Conservation (phyloP, 306 rosid species). For the Acacia melanoxylon region DNA sequence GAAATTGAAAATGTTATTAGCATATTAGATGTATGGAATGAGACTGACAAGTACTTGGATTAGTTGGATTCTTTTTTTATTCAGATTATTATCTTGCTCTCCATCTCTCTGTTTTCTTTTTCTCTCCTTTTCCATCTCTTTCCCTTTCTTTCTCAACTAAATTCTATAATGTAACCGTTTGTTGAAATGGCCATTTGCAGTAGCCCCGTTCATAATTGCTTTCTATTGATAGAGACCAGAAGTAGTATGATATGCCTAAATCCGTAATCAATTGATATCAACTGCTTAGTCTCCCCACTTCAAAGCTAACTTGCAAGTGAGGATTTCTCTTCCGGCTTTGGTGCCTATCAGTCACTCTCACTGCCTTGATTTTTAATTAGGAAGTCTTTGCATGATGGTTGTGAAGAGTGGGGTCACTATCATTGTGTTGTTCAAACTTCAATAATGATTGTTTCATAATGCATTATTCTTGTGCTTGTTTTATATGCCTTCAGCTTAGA, state of each 20-base stretch:
- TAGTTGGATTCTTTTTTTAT: not conserved
- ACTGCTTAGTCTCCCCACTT: not conserved
- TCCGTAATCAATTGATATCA: too few species aligned
- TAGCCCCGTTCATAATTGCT: too few species aligned
- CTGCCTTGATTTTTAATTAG: not conserved
- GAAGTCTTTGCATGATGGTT: slow-evolving; percentile 14
- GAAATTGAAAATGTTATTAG: not conserved
- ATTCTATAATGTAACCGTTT: too few species aligned
- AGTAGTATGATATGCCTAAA: too few species aligned
- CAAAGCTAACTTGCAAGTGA: not conserved
- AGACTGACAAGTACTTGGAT: not conserved
- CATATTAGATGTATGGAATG: not conserved
- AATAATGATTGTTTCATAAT: not conserved
- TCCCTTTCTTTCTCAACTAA: too few species aligned
- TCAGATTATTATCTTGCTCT: not conserved
- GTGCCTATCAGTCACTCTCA: not conserved
- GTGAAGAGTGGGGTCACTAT: not conserved
- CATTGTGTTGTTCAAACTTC: not conserved
- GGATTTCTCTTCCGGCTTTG: not conserved
- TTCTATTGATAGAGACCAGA: too few species aligned
- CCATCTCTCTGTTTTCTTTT: not conserved
- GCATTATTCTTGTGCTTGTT: not conserved
- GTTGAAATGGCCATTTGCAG: too few species aligned
- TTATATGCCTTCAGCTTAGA: not conserved
- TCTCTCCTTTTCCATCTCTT: too few species aligned